Base-by-base conservation (phyloP, 176 grass and related monocot species). In the Musa itinerans region DNA sequence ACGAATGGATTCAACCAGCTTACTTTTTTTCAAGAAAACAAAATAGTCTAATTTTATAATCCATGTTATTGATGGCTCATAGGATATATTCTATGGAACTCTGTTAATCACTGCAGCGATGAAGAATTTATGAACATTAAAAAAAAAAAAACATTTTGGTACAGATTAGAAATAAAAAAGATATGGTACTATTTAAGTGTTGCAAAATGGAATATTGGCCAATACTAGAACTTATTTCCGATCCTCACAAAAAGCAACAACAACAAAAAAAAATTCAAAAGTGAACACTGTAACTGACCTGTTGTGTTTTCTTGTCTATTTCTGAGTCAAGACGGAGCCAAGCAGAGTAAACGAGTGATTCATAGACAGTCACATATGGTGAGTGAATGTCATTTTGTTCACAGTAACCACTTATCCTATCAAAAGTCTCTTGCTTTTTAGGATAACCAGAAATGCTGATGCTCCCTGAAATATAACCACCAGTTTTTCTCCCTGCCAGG, bases 311-410 rank as follows among this genome's bases (percentile, higher is more conserved):
- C 3, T 80, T 61, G 23, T 92, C 84, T 62, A 92, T 75, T 27
- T 96, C 85, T 19, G 79, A 79, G 10, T 90, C 78, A 76, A 97
- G 93, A 72, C 93, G 93, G 21, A 97, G 10, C 87, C 90, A 89
- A 10, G 93, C 89, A 26, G 93, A 97, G 83, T 90, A 97, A 80
- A 83, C 34, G 56, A 96, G 82, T 24, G 89, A 92, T 81, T 96
- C 93, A 9, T 85, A 76, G 16, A 92, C 83, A 8, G 93, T 92
- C 55, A 96, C 83, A 75, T 88, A 85, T 0, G 93, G 93, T 57
- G 93, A 96, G 79, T 96, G 93, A 53, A 96, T 92, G 80, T 96
- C 93, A 69, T 77, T 88, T 65, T 96, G 93, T 54, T 96, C 93
- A 53, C 90, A 92, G 57, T 97, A 97, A 14, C 93, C 93, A 50